Conservation (phyloP, 1,284 basidiomycete genomes). For the Moesziomyces antarcticus region DNA sequence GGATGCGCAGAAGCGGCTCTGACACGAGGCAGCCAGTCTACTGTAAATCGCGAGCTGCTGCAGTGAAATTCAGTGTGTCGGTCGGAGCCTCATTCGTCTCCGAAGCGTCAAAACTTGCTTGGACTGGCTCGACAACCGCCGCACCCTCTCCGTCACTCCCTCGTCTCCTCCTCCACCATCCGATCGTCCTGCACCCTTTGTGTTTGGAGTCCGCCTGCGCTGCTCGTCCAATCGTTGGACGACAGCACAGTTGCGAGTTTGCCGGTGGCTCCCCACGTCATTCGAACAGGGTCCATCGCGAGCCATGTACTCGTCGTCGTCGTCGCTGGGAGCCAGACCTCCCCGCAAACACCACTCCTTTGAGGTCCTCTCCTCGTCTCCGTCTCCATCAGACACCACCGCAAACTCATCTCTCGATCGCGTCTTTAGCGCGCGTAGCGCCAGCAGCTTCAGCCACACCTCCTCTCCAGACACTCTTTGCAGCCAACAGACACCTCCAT, state of each 20-base stretch:
- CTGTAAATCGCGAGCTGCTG: slow-evolving; percentile 6
- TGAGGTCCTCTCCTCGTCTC: slow-evolving; percentile 7
- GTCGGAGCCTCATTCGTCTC: slow-evolving; percentile 36
- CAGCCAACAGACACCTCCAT: not conserved
- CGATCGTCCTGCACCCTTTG: not conserved
- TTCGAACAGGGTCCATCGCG: slow-evolving; percentile 5
- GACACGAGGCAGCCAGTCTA: not conserved
- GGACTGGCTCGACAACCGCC: too few species aligned
- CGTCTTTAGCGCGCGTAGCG: slow-evolving; percentile 9
- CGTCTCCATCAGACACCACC: slow-evolving; percentile 14
- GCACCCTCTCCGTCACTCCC: not conserved
- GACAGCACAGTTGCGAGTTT: slow-evolving; percentile 1
- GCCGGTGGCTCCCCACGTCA: too few species aligned
- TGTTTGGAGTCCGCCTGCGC: slow-evolving; percentile 1
- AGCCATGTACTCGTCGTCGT: slow-evolving; percentile 6
- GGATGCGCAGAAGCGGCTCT: not conserved
- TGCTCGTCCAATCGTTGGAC: slow-evolving; percentile 4
- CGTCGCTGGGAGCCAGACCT: slow-evolving; percentile 9
- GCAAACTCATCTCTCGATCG: slow-evolving; percentile 12
- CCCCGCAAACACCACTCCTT: slow-evolving; percentile 8
- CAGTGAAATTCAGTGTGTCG: slow-evolving; percentile 2
- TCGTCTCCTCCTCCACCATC: slow-evolving; percentile 9
- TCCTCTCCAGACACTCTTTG: not conserved
- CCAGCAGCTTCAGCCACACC: slow-evolving; percentile 9
- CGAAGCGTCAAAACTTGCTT: slow-evolving; percentile 20